Percentiles rank a stretch among this genome's conserved stretches.
Evolutionary conservation across 2,329 filamentous ascomycete genomes (phyloP).

Genomic region (Penicillium oxalicum): DNA sequence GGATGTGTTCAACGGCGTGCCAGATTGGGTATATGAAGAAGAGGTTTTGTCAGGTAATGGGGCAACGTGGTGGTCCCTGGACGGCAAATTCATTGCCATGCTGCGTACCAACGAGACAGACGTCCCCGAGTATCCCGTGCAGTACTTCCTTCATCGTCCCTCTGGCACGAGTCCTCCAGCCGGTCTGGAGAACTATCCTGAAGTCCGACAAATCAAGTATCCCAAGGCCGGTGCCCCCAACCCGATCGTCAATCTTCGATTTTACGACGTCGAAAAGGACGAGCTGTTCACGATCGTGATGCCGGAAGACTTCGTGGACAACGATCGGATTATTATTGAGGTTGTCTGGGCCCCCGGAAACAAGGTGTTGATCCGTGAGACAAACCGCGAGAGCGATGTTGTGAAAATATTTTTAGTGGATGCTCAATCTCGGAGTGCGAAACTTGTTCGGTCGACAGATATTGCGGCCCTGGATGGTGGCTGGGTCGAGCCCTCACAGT

Average conservation of each 20-base stretch:
- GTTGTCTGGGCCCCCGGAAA: slow-evolving; percentile 78
- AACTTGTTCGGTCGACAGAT: slow-evolving; percentile 72
- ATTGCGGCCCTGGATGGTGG: slow-evolving; percentile 83
- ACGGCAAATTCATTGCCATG: slow-evolving; percentile 85
- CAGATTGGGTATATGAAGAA: slow-evolving; percentile 94
- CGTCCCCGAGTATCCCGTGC: slow-evolving; percentile 85
- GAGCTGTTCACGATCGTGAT: slow-evolving; percentile 77
- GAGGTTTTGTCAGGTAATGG: slow-evolving; percentile 75
- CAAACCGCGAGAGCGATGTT: slow-evolving; percentile 89
- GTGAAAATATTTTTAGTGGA: slow-evolving; percentile 84
- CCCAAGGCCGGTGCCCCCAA: slow-evolving; percentile 94
- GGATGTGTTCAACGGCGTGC: slow-evolving; percentile 89
- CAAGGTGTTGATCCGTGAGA: slow-evolving; percentile 82
- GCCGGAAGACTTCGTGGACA: slow-evolving; percentile 68
- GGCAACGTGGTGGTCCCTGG: slow-evolving; percentile 91
- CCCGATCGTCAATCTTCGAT: slow-evolving; percentile 77
- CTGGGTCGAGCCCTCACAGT: slow-evolving; percentile 92
- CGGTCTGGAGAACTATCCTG: slow-evolving; percentile 83
- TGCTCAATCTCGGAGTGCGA: slow-evolving; percentile 64
- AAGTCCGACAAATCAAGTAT: slow-evolving; percentile 89
- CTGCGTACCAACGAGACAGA: slow-evolving; percentile 87
- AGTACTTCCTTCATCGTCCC: slow-evolving; percentile 86
- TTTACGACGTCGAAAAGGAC: slow-evolving; percentile 74
- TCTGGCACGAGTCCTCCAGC: slow-evolving; percentile 62
- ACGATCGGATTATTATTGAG: slow-evolving; percentile 85